Evolutionary conservation across 495 filamentous ascomycete genomes (phyloP).

Genomic region (Aspergillus heteromorphus): DNA sequence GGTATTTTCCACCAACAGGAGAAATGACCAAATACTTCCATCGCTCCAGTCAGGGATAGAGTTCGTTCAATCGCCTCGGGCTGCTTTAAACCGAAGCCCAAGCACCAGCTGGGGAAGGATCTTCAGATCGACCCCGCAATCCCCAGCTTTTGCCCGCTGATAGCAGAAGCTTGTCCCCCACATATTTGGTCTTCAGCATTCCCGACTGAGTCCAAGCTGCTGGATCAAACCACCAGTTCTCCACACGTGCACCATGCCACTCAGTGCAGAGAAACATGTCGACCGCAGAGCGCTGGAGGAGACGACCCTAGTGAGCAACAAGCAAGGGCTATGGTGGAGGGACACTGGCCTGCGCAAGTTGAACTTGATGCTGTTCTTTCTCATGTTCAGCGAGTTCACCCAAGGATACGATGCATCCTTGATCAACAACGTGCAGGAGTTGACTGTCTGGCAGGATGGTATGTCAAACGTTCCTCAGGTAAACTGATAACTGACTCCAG

Average conservation of each 20-base stretch:
- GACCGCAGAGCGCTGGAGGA: neutral
- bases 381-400: slow-evolving; percentile 8
- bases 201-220: neutral
- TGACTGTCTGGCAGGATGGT: slow-evolving; percentile 11
- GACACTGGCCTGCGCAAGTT: slow-evolving; percentile 22
- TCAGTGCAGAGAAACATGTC: neutral
- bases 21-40: neutral
- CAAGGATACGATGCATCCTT: slow-evolving; percentile 20
- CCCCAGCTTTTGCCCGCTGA: neutral
- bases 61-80: neutral
- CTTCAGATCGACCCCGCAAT: neutral
- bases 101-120: neutral
- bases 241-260: neutral
- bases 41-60: neutral
- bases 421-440: slow-evolving; percentile 20
- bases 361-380: slow-evolving; percentile 12
- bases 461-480: neutral
- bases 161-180: neutral
- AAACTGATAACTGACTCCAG: neutral
- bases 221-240: neutral
- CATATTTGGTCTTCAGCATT: neutral
- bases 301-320: neutral
- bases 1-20: neutral
- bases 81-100: neutral
- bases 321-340: slow-evolving; percentile 25